phyloP scores from a whole-genome alignment of 331 rosid species.

The Quercus phellos region DNA sequence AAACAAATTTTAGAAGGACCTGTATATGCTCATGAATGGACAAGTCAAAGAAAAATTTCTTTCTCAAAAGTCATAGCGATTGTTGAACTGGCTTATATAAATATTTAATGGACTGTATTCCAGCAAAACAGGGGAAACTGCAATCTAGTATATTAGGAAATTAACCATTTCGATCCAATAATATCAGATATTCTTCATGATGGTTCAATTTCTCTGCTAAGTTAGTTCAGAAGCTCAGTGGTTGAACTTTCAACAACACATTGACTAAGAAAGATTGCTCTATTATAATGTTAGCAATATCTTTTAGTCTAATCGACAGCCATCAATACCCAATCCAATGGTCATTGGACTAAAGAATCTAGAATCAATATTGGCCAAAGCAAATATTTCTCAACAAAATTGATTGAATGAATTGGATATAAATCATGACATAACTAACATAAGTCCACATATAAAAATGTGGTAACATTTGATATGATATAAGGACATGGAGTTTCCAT shows the following conservation, averaged over 20 bases:
- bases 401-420: background rate
- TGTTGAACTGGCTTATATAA: background rate
- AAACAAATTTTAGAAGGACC: slow-evolving; percentile 24
- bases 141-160: background rate
- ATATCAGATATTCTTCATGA: background rate
- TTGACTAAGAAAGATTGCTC: background rate
- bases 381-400: background rate
- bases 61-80: background rate
- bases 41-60: background rate
- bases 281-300: too few species aligned
- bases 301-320: background rate
- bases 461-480: background rate
- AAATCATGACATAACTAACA: background rate
- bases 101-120: background rate
- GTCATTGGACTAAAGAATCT: background rate
- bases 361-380: background rate
- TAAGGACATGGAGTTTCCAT: background rate
- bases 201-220: background rate
- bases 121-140: background rate
- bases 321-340: background rate
- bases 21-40: background rate
- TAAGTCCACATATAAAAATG: background rate
- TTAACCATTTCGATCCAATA: background rate
- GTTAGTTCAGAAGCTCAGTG: background rate
- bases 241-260: background rate